These are phyloP conservation scores for Eucalyptus cloeziana DNA, from an alignment of 345 rosid genomes.

Conservation along the genomic window DNA sequence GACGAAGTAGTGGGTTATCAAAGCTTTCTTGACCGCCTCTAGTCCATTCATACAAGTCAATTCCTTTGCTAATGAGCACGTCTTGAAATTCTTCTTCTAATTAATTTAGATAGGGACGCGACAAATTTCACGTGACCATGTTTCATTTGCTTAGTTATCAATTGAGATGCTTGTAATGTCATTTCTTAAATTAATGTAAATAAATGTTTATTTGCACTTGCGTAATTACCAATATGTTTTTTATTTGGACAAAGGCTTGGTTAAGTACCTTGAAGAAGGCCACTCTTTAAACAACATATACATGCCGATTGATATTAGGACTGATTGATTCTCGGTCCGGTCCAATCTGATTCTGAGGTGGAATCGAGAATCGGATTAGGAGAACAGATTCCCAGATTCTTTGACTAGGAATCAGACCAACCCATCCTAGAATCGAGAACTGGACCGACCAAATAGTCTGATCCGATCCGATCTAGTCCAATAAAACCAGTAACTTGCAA, in stretches of 20 bases:
- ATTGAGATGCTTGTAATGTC: neutral
- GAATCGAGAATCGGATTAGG: too few species aligned
- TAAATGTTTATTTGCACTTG: neutral
- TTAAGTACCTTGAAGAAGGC: neutral
- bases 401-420: accelerated
- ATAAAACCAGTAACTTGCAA: too few species aligned
- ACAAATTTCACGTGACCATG: neutral
- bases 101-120: neutral
- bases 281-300: neutral
- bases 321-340: accelerated
- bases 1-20: neutral
- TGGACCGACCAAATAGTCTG: accelerated
- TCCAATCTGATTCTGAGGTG: too few species aligned
- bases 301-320: neutral
- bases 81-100: neutral
- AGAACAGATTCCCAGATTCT: accelerated
- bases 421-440: too few species aligned
- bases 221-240: neutral
- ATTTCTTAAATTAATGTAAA: neutral
- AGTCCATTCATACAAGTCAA: neutral
- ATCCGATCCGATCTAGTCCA: accelerated
- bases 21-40: neutral
- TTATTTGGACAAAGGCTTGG: neutral
- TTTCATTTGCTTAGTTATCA: neutral
- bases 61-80: neutral